These are phyloP conservation scores for Ogataea paradorogensis DNA, from an alignment of 805 yeast genomes.

Conservation along the genomic window DNA sequence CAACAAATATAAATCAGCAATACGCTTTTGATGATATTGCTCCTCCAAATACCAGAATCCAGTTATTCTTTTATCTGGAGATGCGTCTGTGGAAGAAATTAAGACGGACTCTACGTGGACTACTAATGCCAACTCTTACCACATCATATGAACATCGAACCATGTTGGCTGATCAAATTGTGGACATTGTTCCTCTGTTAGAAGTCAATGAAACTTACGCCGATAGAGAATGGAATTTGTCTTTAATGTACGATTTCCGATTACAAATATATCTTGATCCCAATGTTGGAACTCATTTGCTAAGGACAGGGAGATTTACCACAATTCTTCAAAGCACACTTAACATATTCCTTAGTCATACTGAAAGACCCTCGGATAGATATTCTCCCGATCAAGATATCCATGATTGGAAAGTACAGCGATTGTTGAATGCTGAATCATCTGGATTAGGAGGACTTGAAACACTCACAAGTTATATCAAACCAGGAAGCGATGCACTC, in stretches of 20 bases:
- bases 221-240: slow-evolving; percentile 50
- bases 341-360: slow-evolving; percentile 8
- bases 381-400: slow-evolving; percentile 10
- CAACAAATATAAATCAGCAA: not conserved
- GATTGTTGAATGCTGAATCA: slow-evolving; percentile 13
- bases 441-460: slow-evolving; percentile 20
- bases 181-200: slow-evolving; percentile 52
- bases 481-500: slow-evolving; percentile 23
- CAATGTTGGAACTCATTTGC: slow-evolving; percentile 36
- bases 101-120: slow-evolving; percentile 46
- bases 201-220: slow-evolving; percentile 41
- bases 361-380: slow-evolving; percentile 6
- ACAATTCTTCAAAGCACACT: slow-evolving; percentile 40
- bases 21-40: not conserved
- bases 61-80: slow-evolving; percentile 56
- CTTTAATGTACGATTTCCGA: slow-evolving; percentile 29
- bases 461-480: slow-evolving; percentile 25
- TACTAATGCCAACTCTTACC: slow-evolving; percentile 55
- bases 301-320: slow-evolving; percentile 38
- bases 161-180: slow-evolving; percentile 49
- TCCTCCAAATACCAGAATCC: slow-evolving; percentile 45
- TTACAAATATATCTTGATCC: slow-evolving; percentile 34
- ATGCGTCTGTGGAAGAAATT: slow-evolving; percentile 52
- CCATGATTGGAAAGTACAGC: slow-evolving; percentile 15
- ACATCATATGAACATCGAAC: slow-evolving; percentile 47